Conservation (phyloP, 1,284 basidiomycete genomes). For the Chiua sp. region DNA sequence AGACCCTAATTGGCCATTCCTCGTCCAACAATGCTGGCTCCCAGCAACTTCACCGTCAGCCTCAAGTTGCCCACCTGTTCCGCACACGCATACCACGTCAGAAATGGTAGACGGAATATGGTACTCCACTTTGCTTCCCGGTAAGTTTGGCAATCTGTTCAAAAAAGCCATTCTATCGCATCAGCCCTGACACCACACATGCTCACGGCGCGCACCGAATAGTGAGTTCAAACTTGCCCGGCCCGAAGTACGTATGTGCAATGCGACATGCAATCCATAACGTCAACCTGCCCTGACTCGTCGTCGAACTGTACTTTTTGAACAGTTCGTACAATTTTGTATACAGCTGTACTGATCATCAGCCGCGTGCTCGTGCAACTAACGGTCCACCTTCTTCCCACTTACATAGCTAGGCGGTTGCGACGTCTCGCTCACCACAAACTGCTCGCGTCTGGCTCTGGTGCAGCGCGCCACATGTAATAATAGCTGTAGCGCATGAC, state of each 20-base stretch:
- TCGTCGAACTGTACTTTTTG: too few relatives aligned
- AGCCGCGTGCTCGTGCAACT: too few relatives aligned
- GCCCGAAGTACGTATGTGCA: too few relatives aligned
- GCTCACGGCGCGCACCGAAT: too few relatives aligned
- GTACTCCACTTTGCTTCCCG: slow-evolving; percentile 79
- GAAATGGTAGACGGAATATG: slow-evolving; percentile 73
- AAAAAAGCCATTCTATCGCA: slow-evolving; percentile 68
- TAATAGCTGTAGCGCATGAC: slow-evolving; percentile 87
- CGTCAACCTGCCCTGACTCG: too few relatives aligned
- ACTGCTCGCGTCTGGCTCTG: slow-evolving; percentile 72
- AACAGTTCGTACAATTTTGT: too few relatives aligned
- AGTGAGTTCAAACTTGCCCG: too few relatives aligned
- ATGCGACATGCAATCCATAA: too few relatives aligned
- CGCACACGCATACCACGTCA: slow-evolving; percentile 82
- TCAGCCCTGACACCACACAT: too few relatives aligned
- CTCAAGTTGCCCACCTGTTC: slow-evolving; percentile 78
- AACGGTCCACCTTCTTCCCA: slow-evolving; percentile 90
- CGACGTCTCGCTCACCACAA: slow-evolving; percentile 56
- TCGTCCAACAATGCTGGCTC: slow-evolving; percentile 84
- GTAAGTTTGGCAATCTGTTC: slow-evolving; percentile 88
- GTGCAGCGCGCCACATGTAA: slow-evolving; percentile 85
- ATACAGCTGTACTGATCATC: too few relatives aligned
- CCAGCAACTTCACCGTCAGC: slow-evolving; percentile 68
- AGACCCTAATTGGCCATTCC: slow-evolving; percentile 70
- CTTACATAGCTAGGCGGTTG: slow-evolving; percentile 72